These are phyloP conservation scores for Paracorniculantispora psalliotae DNA, from an alignment of 2,329 filamentous ascomycete genomes.

Conservation along the genomic window DNA sequence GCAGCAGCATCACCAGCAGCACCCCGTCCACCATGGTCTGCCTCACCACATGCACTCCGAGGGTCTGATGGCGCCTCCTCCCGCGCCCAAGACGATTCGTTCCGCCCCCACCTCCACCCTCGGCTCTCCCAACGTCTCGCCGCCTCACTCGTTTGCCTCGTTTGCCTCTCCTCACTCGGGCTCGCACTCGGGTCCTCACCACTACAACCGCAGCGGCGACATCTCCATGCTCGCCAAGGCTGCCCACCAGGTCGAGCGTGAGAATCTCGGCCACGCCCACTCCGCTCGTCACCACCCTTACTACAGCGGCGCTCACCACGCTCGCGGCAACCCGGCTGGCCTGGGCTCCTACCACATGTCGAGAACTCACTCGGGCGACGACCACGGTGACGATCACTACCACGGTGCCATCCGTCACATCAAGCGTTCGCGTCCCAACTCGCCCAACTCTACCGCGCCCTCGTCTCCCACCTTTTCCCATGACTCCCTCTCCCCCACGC, in stretches of 20 bases:
- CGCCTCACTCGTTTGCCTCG: constrained; percentile 80
- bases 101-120: constrained; percentile 84
- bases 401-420: constrained; percentile 61
- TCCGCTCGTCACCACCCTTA: constrained; percentile 49
- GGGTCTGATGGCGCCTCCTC: constrained; percentile 74
- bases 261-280: constrained; percentile 42
- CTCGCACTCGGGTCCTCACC: no score
- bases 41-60: constrained; percentile 45
- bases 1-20: constrained; percentile 32
- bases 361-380: constrained; percentile 76
- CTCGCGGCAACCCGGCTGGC: constrained; percentile 63
- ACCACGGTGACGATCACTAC: constrained; percentile 73
- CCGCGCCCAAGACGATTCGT: constrained; percentile 70
- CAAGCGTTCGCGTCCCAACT: constrained; percentile 89
- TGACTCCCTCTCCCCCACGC: constrained; percentile 90
- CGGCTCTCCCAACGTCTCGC: constrained; percentile 91
- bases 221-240: constrained; percentile 58
- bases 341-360: constrained; percentile 93
- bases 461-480: constrained; percentile 96
- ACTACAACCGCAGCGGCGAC: constrained; percentile 47
- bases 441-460: constrained; percentile 90
- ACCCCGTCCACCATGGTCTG: constrained; percentile 34
- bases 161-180: constrained; percentile 50
- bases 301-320: constrained; percentile 42
- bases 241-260: constrained; percentile 58